Evolutionary conservation across 2,329 filamentous ascomycete species (phyloP).

Genomic region (Penicillium glabrum): DNA sequence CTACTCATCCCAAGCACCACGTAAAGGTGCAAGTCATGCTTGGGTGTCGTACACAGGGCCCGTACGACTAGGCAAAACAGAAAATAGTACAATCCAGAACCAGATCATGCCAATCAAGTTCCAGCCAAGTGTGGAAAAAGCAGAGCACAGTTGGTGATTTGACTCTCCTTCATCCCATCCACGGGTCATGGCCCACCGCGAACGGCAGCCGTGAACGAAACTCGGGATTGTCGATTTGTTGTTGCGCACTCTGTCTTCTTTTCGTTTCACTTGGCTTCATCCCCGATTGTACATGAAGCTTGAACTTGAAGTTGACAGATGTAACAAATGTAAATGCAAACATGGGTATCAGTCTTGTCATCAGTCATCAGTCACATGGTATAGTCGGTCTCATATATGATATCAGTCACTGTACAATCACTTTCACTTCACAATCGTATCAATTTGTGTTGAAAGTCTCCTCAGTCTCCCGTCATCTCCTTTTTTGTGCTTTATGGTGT

Average conservation of each 20-base stretch:
- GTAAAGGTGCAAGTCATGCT: conserved; percentile 18
- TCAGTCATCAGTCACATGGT: no score
- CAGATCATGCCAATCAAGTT: not conserved
- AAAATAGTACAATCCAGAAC: not conserved
- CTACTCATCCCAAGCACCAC: conserved; percentile 20
- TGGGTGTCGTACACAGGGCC: conserved; percentile 10
- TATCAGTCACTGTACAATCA: no score
- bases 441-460: no score
- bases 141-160: not conserved
- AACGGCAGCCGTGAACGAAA: not conserved
- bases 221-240: not conserved
- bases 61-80: conserved; percentile 7
- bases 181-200: not conserved
- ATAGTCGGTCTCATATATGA: no score
- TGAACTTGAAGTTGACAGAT: not conserved
- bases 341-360: no score
- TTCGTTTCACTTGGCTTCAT: not conserved
- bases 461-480: no score
- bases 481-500: no score
- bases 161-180: not conserved
- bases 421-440: no score
- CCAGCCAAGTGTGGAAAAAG: not conserved
- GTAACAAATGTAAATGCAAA: no score
- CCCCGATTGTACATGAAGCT: not conserved
- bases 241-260: not conserved